These are phyloP conservation scores for Dactylellina cionopaga DNA, from an alignment of 2,329 filamentous ascomycete species.

Conservation along the genomic window DNA sequence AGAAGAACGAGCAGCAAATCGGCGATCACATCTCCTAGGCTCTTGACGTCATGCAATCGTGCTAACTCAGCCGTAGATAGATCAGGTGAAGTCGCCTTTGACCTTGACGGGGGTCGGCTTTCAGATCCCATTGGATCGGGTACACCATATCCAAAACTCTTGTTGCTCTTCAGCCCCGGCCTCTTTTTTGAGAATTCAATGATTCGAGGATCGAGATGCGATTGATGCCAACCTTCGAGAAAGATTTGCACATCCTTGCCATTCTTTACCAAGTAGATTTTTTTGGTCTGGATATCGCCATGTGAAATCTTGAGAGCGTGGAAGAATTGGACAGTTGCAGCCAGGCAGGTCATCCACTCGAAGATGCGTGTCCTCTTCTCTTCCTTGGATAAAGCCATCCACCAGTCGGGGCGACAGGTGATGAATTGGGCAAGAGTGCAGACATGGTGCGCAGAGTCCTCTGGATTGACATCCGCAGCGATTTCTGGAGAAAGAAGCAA, in stretches of 20 bases:
- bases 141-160: constrained; percentile 45
- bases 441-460: constrained; percentile 23
- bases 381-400: constrained; percentile 40
- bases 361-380: constrained; percentile 33
- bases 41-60: constrained; percentile 38
- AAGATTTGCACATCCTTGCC: constrained; percentile 39
- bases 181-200: constrained; percentile 32
- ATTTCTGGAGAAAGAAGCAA: constrained; percentile 30
- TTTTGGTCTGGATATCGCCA: constrained; percentile 35
- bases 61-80: constrained; percentile 24
- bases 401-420: constrained; percentile 35
- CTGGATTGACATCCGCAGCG: constrained; percentile 19
- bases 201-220: constrained; percentile 24
- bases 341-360: constrained; percentile 47
- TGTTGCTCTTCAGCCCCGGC: constrained; percentile 39
- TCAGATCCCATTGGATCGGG: constrained; percentile 16
- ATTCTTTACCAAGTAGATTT: constrained; percentile 30
- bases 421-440: constrained; percentile 42
- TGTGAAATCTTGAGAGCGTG: constrained; percentile 45
- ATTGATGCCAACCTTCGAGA: constrained; percentile 40
- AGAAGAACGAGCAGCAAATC: constrained; percentile 40
- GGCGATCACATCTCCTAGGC: constrained; percentile 32
- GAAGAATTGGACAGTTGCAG: constrained; percentile 39
- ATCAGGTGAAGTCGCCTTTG: constrained; percentile 18
- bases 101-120: constrained; percentile 33